These are phyloP conservation scores for Fagopyrum homotropicum DNA, from an alignment of 148 eudicot species.

Conservation along the genomic window DNA sequence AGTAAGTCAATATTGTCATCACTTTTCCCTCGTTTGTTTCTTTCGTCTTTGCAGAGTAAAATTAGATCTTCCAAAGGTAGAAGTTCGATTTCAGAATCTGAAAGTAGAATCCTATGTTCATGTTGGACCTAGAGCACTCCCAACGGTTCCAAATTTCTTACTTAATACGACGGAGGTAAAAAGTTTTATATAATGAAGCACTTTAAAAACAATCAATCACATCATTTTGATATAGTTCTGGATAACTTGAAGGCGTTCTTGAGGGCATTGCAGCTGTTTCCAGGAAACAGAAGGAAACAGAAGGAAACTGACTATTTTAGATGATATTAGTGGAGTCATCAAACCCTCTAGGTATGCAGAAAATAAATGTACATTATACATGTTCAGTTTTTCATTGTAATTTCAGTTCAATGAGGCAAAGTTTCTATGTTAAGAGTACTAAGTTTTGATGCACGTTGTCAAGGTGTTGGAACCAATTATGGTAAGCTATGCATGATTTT, in stretches of 20 bases:
- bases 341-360: slow-evolving; percentile 75
- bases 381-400: neutral
- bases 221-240: neutral
- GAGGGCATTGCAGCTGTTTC: slow-evolving; percentile 58
- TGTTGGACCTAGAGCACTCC: slow-evolving; percentile 91
- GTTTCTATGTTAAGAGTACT: neutral
- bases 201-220: neutral
- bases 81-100: slow-evolving; percentile 83
- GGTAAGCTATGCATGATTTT: too few species aligned
- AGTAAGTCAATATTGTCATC: neutral
- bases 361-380: neutral
- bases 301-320: slow-evolving; percentile 77
- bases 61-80: slow-evolving; percentile 73
- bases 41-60: slow-evolving; percentile 58
- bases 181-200: neutral
- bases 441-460: too few species aligned
- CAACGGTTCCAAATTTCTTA: slow-evolving; percentile 85
- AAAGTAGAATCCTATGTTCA: slow-evolving; percentile 68
- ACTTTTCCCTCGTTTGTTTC: neutral
- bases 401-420: too few species aligned
- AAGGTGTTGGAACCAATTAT: too few species aligned
- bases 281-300: slow-evolving; percentile 49
- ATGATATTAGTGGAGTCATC: slow-evolving; percentile 75
- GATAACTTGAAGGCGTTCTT: slow-evolving; percentile 54
- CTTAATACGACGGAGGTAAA: slow-evolving; percentile 86